Percentiles rank a stretch among this genome's conserved stretches.
phyloP scores from a whole-genome alignment of 768 basidiomycete species.

The Amanita phalloides region DNA sequence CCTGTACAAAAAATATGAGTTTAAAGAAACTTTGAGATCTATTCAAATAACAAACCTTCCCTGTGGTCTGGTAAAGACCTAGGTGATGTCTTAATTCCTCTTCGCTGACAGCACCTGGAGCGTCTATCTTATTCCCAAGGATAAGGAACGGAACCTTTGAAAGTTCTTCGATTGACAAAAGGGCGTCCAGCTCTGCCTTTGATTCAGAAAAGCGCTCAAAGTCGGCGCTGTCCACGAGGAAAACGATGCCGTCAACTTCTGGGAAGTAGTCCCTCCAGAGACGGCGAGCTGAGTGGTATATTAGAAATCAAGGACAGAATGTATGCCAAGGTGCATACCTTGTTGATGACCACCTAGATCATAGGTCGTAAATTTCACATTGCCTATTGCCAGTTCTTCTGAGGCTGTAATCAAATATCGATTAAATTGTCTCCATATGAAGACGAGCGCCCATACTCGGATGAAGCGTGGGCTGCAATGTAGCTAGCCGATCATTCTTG shows the following conservation, averaged over 20 bases:
- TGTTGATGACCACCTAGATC: slow-evolving; percentile 98
- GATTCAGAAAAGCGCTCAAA: slow-evolving; percentile 93
- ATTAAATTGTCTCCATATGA: slow-evolving; percentile 4
- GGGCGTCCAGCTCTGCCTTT: slow-evolving; percentile 93
- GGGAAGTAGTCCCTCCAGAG: slow-evolving; percentile 99
- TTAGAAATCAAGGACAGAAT: not conserved
- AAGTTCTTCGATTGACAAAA: slow-evolving; percentile 92
- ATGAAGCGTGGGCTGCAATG: slow-evolving; percentile 95
- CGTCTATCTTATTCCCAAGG: slow-evolving; percentile 99
- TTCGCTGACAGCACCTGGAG: slow-evolving; percentile 94
- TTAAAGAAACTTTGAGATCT: not conserved
- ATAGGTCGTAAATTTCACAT: slow-evolving; percentile 98
- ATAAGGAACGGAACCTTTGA: slow-evolving; percentile 96
- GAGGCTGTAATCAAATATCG: slow-evolving; percentile 50
- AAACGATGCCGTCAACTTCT: slow-evolving; percentile 97
- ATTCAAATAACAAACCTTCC: slow-evolving; percentile 59
- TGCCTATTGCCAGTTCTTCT: slow-evolving; percentile 97
- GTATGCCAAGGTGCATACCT: slow-evolving; percentile 33
- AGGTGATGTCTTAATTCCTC: slow-evolving; percentile 94
- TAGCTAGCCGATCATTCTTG: slow-evolving; percentile 97
- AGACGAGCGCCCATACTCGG: slow-evolving; percentile 57
- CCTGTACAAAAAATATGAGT: slow-evolving; percentile 33
- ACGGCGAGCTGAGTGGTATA: slow-evolving; percentile 63
- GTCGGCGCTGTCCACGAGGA: slow-evolving; percentile 96
- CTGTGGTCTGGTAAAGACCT: slow-evolving; percentile 97